phyloP scores from a whole-genome alignment of 176 grass and related monocot species.

The Zoysia japonica region DNA sequence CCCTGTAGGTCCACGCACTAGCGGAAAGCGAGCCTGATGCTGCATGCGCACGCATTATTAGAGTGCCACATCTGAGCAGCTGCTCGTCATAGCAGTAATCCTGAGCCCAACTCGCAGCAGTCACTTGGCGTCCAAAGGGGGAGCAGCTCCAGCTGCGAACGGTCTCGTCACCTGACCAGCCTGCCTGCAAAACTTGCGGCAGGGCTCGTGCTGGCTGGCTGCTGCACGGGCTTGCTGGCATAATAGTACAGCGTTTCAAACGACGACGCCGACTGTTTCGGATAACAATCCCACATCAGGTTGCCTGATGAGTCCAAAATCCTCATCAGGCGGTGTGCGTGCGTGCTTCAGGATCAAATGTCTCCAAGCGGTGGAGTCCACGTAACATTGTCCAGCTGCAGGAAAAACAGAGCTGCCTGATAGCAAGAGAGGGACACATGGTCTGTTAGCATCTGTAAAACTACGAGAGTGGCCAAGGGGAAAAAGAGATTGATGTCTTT shows the following conservation, averaged over 20 bases:
- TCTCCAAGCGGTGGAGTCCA: conserved; percentile 21
- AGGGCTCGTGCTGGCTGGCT: neutral
- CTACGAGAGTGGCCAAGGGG: neutral
- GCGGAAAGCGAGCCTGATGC: neutral
- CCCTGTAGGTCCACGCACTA: too few relatives aligned
- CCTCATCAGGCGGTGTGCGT: conserved; percentile 4
- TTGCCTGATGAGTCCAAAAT: conserved; percentile 31
- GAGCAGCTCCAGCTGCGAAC: conserved; percentile 43
- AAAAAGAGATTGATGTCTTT: neutral
- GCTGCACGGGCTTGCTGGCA: neutral
- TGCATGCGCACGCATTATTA: neutral
- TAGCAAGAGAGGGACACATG: neutral
- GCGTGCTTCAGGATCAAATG: conserved; percentile 31
- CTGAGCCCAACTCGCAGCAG: conserved; percentile 11
- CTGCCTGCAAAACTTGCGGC: conserved; percentile 11
- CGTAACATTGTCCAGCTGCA: neutral
- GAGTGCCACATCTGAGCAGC: neutral
- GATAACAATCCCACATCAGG: conserved; percentile 1
- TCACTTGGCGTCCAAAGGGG: conserved; percentile 31
- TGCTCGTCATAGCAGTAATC: conserved; percentile 31
- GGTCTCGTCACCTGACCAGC: conserved; percentile 29
- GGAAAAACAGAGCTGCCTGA: neutral
- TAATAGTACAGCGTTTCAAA: conserved; percentile 3
- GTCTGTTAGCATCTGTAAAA: neutral
- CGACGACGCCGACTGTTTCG: conserved; percentile 16